phyloP scores from a whole-genome alignment of 1,139 yeast species.

The Pneumocystis wakefieldiae region DNA sequence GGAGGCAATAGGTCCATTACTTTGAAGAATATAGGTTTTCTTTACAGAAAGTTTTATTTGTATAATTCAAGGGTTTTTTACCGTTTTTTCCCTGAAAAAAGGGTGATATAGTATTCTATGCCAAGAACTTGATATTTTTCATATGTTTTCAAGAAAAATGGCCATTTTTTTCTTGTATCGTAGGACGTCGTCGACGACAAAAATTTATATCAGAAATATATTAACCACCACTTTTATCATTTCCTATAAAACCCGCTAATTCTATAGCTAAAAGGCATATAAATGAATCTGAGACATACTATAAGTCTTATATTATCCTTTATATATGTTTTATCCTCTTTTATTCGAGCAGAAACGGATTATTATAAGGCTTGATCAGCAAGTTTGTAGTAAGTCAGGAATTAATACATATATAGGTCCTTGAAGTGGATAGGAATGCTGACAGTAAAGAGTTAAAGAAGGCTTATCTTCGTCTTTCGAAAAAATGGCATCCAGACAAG shows the following conservation, averaged over 20 bases:
- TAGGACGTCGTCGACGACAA: too few relatives aligned
- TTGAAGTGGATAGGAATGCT: conserved; percentile 8
- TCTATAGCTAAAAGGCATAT: not conserved
- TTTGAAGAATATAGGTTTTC: not conserved
- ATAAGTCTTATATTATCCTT: not conserved
- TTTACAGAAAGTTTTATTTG: not conserved
- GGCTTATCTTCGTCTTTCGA: conserved; percentile 71
- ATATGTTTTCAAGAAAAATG: too few relatives aligned
- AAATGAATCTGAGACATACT: not conserved
- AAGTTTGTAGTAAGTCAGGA: not conserved
- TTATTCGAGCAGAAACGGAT: not conserved
- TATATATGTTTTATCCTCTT: not conserved
- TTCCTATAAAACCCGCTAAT: too few relatives aligned
- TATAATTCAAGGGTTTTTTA: not conserved
- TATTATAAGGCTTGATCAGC: not conserved
- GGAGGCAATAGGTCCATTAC: not conserved
- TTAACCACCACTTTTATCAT: too few relatives aligned
- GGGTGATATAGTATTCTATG: too few relatives aligned
- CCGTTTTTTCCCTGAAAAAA: not conserved
- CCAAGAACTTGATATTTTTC: too few relatives aligned
- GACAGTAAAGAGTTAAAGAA: conserved; percentile 44
- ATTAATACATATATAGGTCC: conserved; percentile 3
- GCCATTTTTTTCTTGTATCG: too few relatives aligned
- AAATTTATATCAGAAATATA: too few relatives aligned
- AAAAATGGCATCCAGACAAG: conserved; percentile 90